Evolutionary conservation across 805 yeast genomes (phyloP), one percentile per base, ranked within the genome.

Genomic region (Saccharomycopsis microspora): DNA sequence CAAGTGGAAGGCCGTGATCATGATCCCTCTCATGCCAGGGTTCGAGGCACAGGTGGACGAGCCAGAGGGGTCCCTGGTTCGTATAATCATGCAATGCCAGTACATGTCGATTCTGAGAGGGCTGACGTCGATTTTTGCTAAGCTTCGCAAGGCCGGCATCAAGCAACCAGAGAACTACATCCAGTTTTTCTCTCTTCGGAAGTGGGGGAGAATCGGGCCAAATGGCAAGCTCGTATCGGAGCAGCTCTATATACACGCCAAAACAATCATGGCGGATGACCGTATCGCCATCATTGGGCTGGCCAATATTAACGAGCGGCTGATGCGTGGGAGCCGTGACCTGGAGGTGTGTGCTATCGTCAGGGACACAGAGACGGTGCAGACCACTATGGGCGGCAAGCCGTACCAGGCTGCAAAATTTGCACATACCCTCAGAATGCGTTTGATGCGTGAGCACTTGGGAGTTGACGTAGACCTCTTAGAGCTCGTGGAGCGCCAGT

Each of bases 21-120:
- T 93, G 7, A 87, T 93, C 53, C 99, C 99, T 3, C 70, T 93
- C 55, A 87, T 93, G 93, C 99, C 99, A 1, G 99, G 98, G 0
- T 93, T 94, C 62, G 93, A 84, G 58, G 80, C 95, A 31, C 85
- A 87, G 55, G 95, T 94, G 27, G 97, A 90, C 60, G 78, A 84
- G 53, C 84, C 93, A 10, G 96, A 88, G 55, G 98, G 96, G 1
- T 84, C 96, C 0, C 77, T 95, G n/a, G 88, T 93, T 4, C 78
- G 99, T 58, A 82, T 93, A 30, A 94, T 93, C 55, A 89, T 90
- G 93, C 90, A 88, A 64, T 88, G 97, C 60, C 97, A 93, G 65
- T 93, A 78, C 63, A 80, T 86, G 79, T 82, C 96, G 2, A 93
- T 93, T 19, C 85, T 95, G 0, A 76, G 95, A 59, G 98, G 98